Conservation (phyloP, 129 eudicot species). For the Tagetes erecta region DNA sequence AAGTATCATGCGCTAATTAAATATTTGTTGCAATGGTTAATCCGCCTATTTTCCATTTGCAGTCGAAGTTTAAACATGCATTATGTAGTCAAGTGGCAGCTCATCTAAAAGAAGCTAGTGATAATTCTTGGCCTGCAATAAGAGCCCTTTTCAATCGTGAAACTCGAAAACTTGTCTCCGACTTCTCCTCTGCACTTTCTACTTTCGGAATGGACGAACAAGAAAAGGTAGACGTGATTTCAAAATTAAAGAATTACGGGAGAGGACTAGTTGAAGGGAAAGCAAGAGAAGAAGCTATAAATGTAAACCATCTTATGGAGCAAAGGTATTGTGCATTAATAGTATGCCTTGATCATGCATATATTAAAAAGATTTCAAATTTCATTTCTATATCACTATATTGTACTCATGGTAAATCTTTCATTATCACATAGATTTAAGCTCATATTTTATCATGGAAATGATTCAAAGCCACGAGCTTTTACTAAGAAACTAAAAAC, state of each 20-base stretch:
- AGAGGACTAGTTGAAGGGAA: constrained; percentile 84
- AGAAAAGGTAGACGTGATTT: constrained; percentile 65
- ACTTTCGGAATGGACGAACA: constrained; percentile 80
- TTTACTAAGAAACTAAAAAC: constrained; percentile 68
- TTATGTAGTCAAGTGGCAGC: constrained; percentile 40
- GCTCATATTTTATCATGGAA: constrained; percentile 64
- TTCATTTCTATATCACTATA: not conserved
- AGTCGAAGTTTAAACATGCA: constrained; percentile 75
- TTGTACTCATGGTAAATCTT: not conserved
- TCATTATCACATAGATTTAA: constrained; percentile 51
- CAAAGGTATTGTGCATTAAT: constrained; percentile 50
- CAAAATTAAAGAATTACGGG: constrained; percentile 59
- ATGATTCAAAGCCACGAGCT: constrained; percentile 92
- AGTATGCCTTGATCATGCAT: no score
- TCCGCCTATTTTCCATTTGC: constrained; percentile 13
- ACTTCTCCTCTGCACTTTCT: constrained; percentile 59
- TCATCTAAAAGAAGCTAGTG: constrained; percentile 6
- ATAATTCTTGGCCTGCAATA: constrained; percentile 89
- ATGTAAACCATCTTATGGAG: constrained; percentile 85
- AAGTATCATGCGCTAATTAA: not conserved
- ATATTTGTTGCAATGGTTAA: no score
- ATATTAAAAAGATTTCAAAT: not conserved
- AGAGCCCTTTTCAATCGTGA: constrained; percentile 54
- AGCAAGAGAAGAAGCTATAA: constrained; percentile 90
- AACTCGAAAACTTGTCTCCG: not conserved